Base-by-base conservation (phyloP, 371 early-diverging fungal species). In the Saksenaea oblongispora region DNA sequence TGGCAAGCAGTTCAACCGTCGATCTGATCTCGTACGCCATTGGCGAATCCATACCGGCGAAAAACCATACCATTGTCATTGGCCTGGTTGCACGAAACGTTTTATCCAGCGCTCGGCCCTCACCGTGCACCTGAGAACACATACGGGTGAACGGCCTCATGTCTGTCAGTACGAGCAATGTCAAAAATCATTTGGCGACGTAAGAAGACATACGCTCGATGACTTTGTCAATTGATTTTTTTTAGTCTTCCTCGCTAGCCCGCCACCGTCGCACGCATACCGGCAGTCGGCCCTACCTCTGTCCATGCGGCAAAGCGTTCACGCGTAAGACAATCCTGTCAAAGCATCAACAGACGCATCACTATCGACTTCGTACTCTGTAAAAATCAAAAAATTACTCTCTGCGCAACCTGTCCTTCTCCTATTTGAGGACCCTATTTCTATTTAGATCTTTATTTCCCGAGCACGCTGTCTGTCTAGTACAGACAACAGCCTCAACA, bases 31-130 rank as follows among this genome's bases (percentile, higher is more conserved):
- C 13, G 67, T 59, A 34, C 56, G 67, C 24, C 67, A 67, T 47
- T 55, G 59, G 56, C 31, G 67, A 3, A 62, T 62, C 17, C 67
- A 67, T 42, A 67, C 67, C 0, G 67, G 67, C 8, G 67, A 67
- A 35, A 34, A 59, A 22, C 67, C 67, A 4, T 67, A 58, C 42
- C 58, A 34, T 26, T 67, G 67, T 36, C 56, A 59, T 14, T 67
- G 85, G 75, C 70, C 76, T 15, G 80, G 51, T 14, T 67, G 67
- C 39, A 41, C 26, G 22, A 62, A 62, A 26, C 86, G 85, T 44
- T 92, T 92, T 59, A 88, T 92, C 70, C 92, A 92, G 73, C 79
- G 89, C 22, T 91, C 91, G 5, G 93, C 92, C 15, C 76, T 92
- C 65, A 91, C 89, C 1, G 91, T 91, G 39, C 93, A 92, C 66